Percentiles rank a stretch among this genome's conserved stretches.
Evolutionary conservation across 345 rosid genomes (phyloP).

Genomic region (Bruguiera parviflora): DNA sequence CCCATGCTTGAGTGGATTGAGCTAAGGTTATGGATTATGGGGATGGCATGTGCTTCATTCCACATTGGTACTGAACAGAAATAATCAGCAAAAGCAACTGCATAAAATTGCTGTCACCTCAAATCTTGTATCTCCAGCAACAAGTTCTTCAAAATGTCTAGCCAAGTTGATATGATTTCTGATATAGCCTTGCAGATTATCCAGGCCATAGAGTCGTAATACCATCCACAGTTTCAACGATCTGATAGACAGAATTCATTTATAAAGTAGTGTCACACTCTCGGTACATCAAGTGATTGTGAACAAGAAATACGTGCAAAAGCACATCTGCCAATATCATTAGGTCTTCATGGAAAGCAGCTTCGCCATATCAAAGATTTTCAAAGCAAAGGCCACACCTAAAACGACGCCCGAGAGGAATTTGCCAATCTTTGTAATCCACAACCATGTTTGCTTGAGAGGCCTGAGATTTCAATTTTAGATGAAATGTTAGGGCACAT

Average conservation of each 20-base stretch:
- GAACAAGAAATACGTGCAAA: not conserved
- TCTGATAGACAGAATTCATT: constrained; percentile 29
- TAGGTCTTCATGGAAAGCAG: constrained; percentile 2
- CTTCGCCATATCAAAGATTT: not conserved
- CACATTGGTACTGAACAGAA: not conserved
- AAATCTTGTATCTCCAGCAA: constrained; percentile 60
- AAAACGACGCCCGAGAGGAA: constrained; percentile 93
- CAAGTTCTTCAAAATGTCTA: constrained; percentile 53
- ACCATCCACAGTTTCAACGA: constrained; percentile 96
- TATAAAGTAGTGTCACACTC: not conserved
- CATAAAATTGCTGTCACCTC: constrained; percentile 47
- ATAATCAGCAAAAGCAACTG: not conserved
- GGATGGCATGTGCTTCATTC: not conserved
- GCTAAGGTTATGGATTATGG: too few relatives aligned
- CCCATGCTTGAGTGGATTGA: too few relatives aligned
- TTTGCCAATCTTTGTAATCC: constrained; percentile 96
- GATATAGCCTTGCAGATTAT: constrained; percentile 58
- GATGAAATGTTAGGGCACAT: not conserved
- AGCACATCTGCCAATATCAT: not conserved
- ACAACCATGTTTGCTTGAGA: constrained; percentile 79
- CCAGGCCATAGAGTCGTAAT: constrained; percentile 70
- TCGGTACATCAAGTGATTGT: not conserved
- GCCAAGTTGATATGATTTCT: constrained; percentile 82
- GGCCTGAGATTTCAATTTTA: constrained; percentile 41
- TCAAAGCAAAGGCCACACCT: constrained; percentile 43